Evolutionary conservation across 148 eudicot species (phyloP).

Genomic region (Persicaria tinctoria): DNA sequence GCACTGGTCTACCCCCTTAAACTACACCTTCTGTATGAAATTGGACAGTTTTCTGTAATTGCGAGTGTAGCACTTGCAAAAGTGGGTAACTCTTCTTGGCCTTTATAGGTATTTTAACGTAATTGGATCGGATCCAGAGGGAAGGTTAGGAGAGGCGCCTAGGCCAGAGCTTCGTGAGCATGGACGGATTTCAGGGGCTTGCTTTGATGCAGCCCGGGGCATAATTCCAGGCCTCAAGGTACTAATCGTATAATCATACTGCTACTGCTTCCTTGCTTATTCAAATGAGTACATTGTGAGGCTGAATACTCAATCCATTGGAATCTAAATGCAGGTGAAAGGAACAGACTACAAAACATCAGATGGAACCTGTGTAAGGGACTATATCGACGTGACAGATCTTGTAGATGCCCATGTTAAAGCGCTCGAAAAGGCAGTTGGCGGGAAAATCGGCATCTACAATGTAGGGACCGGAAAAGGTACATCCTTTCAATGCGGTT

Average conservation of each 20-base stretch:
- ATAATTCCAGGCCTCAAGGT: conserved; percentile 80
- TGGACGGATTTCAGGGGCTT: conserved; percentile 97
- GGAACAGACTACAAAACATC: conserved; percentile 85
- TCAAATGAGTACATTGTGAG: too few species aligned
- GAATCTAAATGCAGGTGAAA: conserved; percentile 41
- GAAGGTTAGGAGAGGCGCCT: conserved; percentile 96
- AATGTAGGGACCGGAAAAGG: conserved; percentile 98
- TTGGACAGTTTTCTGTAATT: too few species aligned
- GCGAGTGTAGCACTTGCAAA: too few species aligned
- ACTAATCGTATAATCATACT: neutral
- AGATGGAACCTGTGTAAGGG: conserved; percentile 86
- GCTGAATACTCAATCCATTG: too few species aligned
- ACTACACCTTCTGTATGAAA: too few species aligned
- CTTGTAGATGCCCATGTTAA: conserved; percentile 95
- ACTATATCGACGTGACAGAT: conserved; percentile 94
- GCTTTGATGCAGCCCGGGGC: conserved; percentile 98
- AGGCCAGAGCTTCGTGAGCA: conserved; percentile 90
- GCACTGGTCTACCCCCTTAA: too few species aligned
- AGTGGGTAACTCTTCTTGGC: neutral
- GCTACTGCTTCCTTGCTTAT: too few species aligned
- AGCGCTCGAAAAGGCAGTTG: conserved; percentile 77
- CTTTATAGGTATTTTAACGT: conserved; percentile 82
- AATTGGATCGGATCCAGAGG: conserved; percentile 95
- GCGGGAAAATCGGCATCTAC: conserved; percentile 81
- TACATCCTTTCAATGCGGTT: conserved; percentile 9